A percentile compares a stretch with the other conserved stretches of the same genome.
phyloP scores from a whole-genome alignment of 2,329 filamentous ascomycete genomes.

The Alternaria sp. region DNA sequence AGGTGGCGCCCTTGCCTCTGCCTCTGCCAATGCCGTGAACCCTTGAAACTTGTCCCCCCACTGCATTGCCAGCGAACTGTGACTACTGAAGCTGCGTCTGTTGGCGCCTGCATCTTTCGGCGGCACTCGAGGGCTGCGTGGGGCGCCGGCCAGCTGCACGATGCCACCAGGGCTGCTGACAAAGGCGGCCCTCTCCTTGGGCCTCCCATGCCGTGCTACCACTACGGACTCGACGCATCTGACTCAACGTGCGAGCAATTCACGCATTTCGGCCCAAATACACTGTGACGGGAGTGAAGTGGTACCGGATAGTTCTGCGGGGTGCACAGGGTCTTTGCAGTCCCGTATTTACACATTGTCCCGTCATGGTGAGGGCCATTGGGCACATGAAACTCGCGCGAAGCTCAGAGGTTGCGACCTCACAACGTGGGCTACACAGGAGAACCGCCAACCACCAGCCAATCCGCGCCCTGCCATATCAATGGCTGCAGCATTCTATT shows the following conservation, averaged over 20 bases:
- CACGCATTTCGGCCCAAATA: background rate
- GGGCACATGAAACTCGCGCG: background rate
- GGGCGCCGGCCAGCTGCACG: slow-evolving; percentile 2
- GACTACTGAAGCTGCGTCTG: background rate
- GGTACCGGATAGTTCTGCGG: background rate
- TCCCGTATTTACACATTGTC: background rate
- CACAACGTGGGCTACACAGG: background rate
- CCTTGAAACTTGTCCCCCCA: background rate
- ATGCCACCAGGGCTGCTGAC: slow-evolving; percentile 12
- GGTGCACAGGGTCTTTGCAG: background rate
- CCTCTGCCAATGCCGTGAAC: background rate
- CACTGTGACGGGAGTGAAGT: background rate
- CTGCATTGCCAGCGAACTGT: background rate
- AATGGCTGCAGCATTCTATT: background rate
- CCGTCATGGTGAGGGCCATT: background rate
- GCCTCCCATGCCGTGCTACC: background rate
- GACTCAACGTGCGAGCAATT: background rate
- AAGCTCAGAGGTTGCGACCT: background rate
- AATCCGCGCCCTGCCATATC: background rate
- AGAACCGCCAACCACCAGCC: background rate
- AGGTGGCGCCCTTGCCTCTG: background rate
- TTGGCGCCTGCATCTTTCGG: background rate
- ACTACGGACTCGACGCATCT: background rate
- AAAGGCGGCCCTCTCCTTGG: slow-evolving; percentile 2
- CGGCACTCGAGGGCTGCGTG: slow-evolving; percentile 1